Evolutionary conservation across 164 flowering plant species (phyloP).

Genomic region (Macadamia tetraphylla): DNA sequence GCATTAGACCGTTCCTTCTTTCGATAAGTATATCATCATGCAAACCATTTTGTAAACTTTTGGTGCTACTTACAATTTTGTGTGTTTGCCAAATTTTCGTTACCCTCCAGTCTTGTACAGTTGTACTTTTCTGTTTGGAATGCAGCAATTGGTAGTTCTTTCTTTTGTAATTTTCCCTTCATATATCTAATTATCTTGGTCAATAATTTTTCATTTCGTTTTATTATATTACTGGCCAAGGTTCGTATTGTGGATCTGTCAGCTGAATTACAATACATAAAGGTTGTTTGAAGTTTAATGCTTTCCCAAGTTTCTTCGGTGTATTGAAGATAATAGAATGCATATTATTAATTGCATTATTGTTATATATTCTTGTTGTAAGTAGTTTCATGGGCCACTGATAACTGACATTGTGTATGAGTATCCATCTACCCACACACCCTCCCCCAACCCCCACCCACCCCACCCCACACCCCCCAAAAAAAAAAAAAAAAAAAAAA

Average conservation of each 20-base stretch:
- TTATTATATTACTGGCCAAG: background rate
- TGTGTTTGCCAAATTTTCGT: background rate
- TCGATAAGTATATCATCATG: background rate
- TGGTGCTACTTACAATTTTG: background rate
- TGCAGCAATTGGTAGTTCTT: background rate
- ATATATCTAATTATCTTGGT: background rate
- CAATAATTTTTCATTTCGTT: background rate
- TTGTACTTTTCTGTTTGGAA: background rate
- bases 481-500: no score
- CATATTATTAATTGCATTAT: background rate
- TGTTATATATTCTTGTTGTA: background rate
- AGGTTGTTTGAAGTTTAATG: background rate
- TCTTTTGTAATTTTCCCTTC: background rate
- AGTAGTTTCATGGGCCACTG: constrained; percentile 13
- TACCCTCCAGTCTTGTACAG: background rate
- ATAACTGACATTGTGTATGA: no score
- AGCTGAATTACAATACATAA: background rate
- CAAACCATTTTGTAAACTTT: background rate
- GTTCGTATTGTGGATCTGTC: background rate
- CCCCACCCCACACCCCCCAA: no score
- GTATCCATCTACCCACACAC: no score
- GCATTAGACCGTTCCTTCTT: background rate
- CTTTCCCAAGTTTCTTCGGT: background rate
- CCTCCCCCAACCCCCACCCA: no score
- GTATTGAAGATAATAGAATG: background rate